Evolutionary conservation across 345 rosid genomes (phyloP), one percentile per base, ranked within the genome.

Genomic region (Sisymbrium altissimum): DNA sequence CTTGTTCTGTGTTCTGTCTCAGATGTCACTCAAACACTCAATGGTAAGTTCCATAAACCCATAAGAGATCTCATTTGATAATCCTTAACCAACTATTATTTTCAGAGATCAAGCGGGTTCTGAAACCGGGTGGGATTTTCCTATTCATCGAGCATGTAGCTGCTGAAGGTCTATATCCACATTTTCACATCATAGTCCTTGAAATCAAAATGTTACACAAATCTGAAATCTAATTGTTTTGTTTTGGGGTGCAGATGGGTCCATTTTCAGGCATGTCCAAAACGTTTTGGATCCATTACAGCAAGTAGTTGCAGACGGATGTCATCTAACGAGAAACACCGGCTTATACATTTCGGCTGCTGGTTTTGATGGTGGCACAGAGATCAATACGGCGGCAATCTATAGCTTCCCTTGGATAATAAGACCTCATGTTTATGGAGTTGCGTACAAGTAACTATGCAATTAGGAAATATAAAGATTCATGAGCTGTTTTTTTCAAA

Each of bases 1-100:
- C 92, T 89, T 4, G 90, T 92, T 9, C 60, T 92, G 1, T 92
- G 97, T 69, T 92, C 96, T 3, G 97, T 92, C 69, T 53, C 79
- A 44, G 84, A 88, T 68, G 90, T 86, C 17, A 71, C 70, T 63
- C 79, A 48, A 77, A 78, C 90, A 64, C 84, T 91, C 27, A 78
- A 77, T 73, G 97, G 97, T 87, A 68, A 43, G 12, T 9, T 33
- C 19, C 55, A 49, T 48, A 21, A 49, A 49, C 55, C 45, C 35
- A 17, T n/a, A n/a, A 53, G 17, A 38, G 27, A 25, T 39, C 15
- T 39, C 64, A 7, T n/a, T 58, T 10, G 57, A 44, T 70, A 11
- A 43, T 59, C 32, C 19, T 12, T 19, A 40, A 18, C 55, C 32
- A 8, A 35, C 5, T 25, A 13, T 41, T 57, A 38, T n/a, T 25